Conservation (phyloP, 2,329 filamentous ascomycete genomes). For the Cladobotryum mycophilum region DNA sequence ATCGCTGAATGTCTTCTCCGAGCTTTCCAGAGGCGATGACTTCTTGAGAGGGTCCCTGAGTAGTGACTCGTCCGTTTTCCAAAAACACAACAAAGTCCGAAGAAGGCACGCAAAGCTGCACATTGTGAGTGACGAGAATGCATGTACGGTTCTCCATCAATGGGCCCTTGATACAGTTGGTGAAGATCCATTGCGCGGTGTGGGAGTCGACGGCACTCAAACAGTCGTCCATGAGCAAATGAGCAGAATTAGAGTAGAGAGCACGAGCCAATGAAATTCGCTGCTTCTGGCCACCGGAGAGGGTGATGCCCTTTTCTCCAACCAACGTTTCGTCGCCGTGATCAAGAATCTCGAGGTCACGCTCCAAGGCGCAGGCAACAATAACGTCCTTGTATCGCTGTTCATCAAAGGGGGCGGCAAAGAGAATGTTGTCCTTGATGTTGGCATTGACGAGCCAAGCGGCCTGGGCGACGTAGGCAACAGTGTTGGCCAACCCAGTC, state of each 20-base stretch:
- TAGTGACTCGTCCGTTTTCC: slow-evolving; percentile 74
- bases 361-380: slow-evolving; percentile 81
- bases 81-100: slow-evolving; percentile 78
- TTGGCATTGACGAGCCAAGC: slow-evolving; percentile 95
- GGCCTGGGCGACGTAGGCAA: slow-evolving; percentile 94
- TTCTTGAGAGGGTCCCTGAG: slow-evolving; percentile 70
- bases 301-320: slow-evolving; percentile 92
- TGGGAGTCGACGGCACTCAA: slow-evolving; percentile 96
- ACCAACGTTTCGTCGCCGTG: slow-evolving; percentile 89
- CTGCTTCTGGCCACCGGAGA: slow-evolving; percentile 96
- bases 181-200: slow-evolving; percentile 97
- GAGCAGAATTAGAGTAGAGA: slow-evolving; percentile 89
- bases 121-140: slow-evolving; percentile 92
- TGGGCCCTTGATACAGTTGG: slow-evolving; percentile 81
- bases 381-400: slow-evolving; percentile 83
- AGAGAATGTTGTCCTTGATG: slow-evolving; percentile 93
- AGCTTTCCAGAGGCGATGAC: slow-evolving; percentile 83
- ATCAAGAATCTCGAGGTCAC: slow-evolving; percentile 87
- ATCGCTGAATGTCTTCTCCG: slow-evolving; percentile 75
- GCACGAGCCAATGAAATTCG: slow-evolving; percentile 94
- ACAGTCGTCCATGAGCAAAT: slow-evolving; percentile 89
- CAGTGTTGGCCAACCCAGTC: slow-evolving; percentile 81
- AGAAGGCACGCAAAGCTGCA: slow-evolving; percentile 75
- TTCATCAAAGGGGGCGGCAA: slow-evolving; percentile 74
- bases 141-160: slow-evolving; percentile 87